These are phyloP conservation scores for Monosporascus cannonballus DNA, from an alignment of 2,329 filamentous ascomycete species.

Conservation along the genomic window DNA sequence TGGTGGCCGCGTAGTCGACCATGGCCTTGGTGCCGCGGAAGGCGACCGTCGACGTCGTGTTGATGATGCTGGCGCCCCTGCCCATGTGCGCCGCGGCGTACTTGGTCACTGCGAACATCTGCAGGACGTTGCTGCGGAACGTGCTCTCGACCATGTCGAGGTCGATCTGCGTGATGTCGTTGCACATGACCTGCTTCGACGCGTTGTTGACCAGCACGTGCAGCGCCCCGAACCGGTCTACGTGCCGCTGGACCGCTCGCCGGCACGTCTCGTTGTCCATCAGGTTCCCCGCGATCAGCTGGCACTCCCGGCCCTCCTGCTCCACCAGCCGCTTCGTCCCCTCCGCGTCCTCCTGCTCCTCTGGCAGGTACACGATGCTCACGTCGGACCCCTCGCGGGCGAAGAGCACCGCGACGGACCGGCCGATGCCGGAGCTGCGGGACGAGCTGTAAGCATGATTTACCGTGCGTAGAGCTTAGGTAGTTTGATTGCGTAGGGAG, in stretches of 20 bases:
- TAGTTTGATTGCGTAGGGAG: background rate
- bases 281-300: conserved; percentile 58
- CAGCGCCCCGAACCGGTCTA: conserved; percentile 58
- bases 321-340: conserved; percentile 67
- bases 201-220: conserved; percentile 70
- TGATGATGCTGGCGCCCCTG: conserved; percentile 67
- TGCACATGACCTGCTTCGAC: conserved; percentile 48
- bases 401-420: conserved; percentile 66
- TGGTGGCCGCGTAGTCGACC: conserved; percentile 72
- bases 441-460: background rate
- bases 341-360: conserved; percentile 68
- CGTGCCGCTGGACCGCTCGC: conserved; percentile 57
- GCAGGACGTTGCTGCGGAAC: conserved; percentile 75
- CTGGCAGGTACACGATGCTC: conserved; percentile 64
- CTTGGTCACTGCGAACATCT: conserved; percentile 72
- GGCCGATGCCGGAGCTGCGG: conserved; percentile 61
- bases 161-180: conserved; percentile 55
- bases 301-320: conserved; percentile 55
- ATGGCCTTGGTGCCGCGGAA: conserved; percentile 72
- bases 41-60: conserved; percentile 74
- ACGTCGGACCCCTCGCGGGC: conserved; percentile 71
- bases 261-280: conserved; percentile 59
- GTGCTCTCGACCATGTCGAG: too few species aligned
- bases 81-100: conserved; percentile 67
- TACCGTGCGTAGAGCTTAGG: background rate